Conservation (phyloP, 2,329 filamentous ascomycete species). For the Cordyceps fumosorosea region DNA sequence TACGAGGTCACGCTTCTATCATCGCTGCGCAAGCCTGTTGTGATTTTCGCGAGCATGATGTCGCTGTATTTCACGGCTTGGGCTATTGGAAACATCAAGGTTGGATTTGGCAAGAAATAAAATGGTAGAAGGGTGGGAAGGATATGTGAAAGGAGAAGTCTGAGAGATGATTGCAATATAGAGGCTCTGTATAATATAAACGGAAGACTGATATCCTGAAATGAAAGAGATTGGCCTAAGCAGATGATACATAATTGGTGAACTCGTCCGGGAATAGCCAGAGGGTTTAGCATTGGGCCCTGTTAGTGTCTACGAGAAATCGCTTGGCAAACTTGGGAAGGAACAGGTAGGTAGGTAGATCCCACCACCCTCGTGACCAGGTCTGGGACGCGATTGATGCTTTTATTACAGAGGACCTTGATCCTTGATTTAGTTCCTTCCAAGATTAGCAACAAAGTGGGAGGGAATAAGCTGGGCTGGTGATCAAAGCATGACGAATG, state of each 20-base stretch:
- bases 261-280: neutral
- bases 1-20: conserved; percentile 77
- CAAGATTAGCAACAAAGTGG: neutral
- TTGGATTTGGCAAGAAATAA: conserved; percentile 60
- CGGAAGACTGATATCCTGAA: neutral
- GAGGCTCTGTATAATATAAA: conserved; percentile 7
- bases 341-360: neutral
- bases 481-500: neutral
- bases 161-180: conserved; percentile 9
- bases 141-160: neutral
- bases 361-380: neutral
- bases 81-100: conserved; percentile 69
- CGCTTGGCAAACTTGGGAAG: neutral
- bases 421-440: neutral
- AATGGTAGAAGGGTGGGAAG: neutral
- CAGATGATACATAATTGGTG: neutral
- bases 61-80: conserved; percentile 69
- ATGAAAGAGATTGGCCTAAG: neutral
- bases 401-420: neutral
- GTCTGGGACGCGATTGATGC: neutral
- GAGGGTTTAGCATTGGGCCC: neutral
- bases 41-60: conserved; percentile 68
- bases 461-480: neutral
- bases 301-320: neutral
- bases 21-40: conserved; percentile 76